Conservation (phyloP, 1,139 yeast genomes). For the Lodderomyces metapsilosis region DNA sequence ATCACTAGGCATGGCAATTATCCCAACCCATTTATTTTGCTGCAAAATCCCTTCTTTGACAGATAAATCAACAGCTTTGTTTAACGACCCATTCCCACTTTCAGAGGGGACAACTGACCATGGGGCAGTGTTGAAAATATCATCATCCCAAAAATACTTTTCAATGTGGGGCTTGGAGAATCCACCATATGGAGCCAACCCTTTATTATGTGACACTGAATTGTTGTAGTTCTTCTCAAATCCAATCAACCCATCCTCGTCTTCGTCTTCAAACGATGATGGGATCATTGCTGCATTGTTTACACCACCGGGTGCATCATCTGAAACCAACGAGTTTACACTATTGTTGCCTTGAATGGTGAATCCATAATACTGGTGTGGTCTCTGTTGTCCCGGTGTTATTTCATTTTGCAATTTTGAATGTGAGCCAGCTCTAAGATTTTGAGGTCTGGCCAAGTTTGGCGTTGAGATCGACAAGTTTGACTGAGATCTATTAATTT, state of each 20-base stretch:
- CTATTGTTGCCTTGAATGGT: constrained; percentile 29
- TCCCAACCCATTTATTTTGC: constrained; percentile 76
- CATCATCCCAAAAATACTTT: constrained; percentile 42
- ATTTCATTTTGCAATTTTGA: constrained; percentile 1
- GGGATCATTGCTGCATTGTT: constrained; percentile 7
- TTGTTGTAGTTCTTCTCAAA: constrained; percentile 6
- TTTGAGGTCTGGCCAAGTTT: constrained; percentile 13
- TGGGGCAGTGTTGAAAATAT: constrained; percentile 67
- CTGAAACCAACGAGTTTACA: constrained; percentile 31
- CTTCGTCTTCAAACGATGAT: constrained; percentile 18
- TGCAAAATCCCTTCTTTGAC: constrained; percentile 45
- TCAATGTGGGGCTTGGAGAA: constrained; percentile 57
- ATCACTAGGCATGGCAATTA: constrained; percentile 89
- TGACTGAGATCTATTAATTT: constrained; percentile 33
- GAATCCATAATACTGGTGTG: constrained; percentile 18
- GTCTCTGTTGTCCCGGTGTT: constrained; percentile 1
- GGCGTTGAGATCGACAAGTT: constrained; percentile 17
- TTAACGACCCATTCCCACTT: constrained; percentile 88
- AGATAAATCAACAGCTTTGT: constrained; percentile 78
- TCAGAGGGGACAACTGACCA: constrained; percentile 70
- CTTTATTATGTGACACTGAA: constrained; percentile 17
- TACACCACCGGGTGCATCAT: constrained; percentile 10
- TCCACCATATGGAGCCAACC: constrained; percentile 74
- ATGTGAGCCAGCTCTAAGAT: constrained; percentile 1
- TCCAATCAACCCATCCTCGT: constrained; percentile 7